Conservation (phyloP, 371 early-diverging fungal species). For the Rhizopus sp. region DNA sequence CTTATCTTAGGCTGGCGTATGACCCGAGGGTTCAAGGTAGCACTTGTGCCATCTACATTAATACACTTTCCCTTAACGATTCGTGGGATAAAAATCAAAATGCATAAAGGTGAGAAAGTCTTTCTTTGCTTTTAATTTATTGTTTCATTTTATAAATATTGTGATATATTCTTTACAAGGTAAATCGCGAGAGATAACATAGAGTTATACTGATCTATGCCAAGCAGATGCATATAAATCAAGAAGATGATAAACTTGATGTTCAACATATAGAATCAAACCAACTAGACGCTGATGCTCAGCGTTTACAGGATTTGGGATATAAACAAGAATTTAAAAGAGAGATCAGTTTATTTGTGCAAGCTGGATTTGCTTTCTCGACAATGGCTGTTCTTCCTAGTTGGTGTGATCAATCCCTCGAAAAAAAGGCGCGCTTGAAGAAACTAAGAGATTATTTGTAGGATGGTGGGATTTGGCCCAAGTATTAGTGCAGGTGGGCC, state of each 20-base stretch:
- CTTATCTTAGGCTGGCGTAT: too few species aligned
- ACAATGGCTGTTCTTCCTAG: conserved; percentile 41
- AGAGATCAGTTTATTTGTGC: conserved; percentile 37
- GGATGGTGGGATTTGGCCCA: conserved; percentile 33
- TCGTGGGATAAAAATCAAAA: too few species aligned
- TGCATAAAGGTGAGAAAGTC: too few species aligned
- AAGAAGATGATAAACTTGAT: conserved; percentile 8
- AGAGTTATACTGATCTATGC: too few species aligned
- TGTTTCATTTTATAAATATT: too few species aligned
- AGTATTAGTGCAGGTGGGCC: conserved; percentile 40
- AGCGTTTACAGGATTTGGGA: conserved; percentile 34
- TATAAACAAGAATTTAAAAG: conserved; percentile 48
- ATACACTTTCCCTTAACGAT: too few species aligned
- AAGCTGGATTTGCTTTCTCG: conserved; percentile 33
- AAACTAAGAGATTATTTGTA: neutral
- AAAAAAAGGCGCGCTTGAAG: too few species aligned
- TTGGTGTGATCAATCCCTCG: conserved; percentile 11
- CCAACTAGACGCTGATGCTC: conserved; percentile 35
- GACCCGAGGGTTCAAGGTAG: too few species aligned
- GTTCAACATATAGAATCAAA: conserved; percentile 15
- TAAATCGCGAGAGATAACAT: too few species aligned
- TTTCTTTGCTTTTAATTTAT: too few species aligned
- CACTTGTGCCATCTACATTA: too few species aligned
- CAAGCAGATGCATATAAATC: neutral
- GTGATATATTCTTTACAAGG: too few species aligned